These are phyloP conservation scores for Eutrema salsugineum DNA, from an alignment of 441 rosid genomes.

Conservation along the genomic window DNA sequence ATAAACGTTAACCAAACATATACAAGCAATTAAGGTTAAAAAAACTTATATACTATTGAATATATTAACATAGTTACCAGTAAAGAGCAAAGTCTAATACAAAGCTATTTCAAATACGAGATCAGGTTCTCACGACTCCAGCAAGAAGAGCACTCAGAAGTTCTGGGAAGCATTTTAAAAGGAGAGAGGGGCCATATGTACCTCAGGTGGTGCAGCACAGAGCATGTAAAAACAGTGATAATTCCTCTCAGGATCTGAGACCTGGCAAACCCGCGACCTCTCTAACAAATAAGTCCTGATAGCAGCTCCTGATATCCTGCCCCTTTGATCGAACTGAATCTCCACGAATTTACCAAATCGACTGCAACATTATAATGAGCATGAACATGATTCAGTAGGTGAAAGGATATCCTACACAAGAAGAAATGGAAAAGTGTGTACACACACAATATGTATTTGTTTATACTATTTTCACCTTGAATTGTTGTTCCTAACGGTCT, in stretches of 20 bases:
- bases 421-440: not conserved
- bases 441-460: not conserved
- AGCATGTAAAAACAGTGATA: slow-evolving; percentile 99
- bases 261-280: slow-evolving; percentile 97
- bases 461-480: slow-evolving; percentile 61
- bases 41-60: not conserved
- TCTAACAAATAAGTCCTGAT: slow-evolving; percentile 94
- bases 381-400: slow-evolving; percentile 19
- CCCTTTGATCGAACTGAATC: slow-evolving; percentile 81
- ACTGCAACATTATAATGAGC: slow-evolving; percentile 43
- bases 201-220: slow-evolving; percentile 96
- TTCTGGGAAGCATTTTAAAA: slow-evolving; percentile 12
- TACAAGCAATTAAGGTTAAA: not conserved
- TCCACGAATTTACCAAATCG: slow-evolving; percentile 99
- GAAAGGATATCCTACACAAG: not conserved
- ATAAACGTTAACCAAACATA: slow-evolving; percentile 3
- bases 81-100: slow-evolving; percentile 2
- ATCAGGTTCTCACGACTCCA: not conserved
- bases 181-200: slow-evolving; percentile 23
- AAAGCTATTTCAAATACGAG: not conserved
- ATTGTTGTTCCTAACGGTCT: slow-evolving; percentile 98
- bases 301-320: slow-evolving; percentile 97
- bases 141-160: not conserved
- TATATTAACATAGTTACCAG: not conserved
- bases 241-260: slow-evolving; percentile 96